phyloP scores from a whole-genome alignment of 345 rosid species.

The Adansonia digitata region DNA sequence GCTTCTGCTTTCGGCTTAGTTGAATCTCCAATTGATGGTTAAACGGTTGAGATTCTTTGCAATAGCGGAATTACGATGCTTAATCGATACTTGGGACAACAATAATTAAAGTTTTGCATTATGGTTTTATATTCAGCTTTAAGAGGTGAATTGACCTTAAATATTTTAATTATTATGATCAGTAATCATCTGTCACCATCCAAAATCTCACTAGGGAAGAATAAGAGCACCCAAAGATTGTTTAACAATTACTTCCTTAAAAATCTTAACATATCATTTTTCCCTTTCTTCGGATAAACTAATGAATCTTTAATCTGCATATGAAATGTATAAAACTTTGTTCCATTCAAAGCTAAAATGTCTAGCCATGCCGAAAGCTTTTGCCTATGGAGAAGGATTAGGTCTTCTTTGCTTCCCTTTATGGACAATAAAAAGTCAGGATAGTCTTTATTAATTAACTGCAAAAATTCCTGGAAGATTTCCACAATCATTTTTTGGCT shows the following conservation, averaged over 20 bases:
- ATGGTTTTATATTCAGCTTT: neutral
- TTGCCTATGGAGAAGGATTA: too few species aligned
- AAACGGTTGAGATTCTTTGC: neutral
- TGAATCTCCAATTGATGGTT: neutral
- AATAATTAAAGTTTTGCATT: slow-evolving; percentile 5
- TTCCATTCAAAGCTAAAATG: too few species aligned
- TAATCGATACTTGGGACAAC: neutral
- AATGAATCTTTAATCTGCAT: neutral
- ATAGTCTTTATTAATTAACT: too few species aligned
- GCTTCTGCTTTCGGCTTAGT: slow-evolving; percentile 11
- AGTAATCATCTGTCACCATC: neutral
- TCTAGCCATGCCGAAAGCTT: too few species aligned
- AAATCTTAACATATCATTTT: neutral
- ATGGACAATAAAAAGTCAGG: too few species aligned
- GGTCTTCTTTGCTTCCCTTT: too few species aligned
- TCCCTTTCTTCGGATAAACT: too few species aligned
- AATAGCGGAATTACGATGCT: neutral
- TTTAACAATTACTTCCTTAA: neutral
- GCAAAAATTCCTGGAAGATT: slow-evolving; percentile 1
- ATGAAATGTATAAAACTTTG: too few species aligned
- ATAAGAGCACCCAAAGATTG: neutral
- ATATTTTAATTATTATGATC: neutral
- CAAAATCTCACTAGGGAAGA: neutral
- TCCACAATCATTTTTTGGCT: neutral
- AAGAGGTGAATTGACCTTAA: neutral